Percentiles rank a stretch among this genome's conserved stretches.
phyloP scores from a whole-genome alignment of 2,329 filamentous ascomycete genomes.

The Sporothrix curviconia region DNA sequence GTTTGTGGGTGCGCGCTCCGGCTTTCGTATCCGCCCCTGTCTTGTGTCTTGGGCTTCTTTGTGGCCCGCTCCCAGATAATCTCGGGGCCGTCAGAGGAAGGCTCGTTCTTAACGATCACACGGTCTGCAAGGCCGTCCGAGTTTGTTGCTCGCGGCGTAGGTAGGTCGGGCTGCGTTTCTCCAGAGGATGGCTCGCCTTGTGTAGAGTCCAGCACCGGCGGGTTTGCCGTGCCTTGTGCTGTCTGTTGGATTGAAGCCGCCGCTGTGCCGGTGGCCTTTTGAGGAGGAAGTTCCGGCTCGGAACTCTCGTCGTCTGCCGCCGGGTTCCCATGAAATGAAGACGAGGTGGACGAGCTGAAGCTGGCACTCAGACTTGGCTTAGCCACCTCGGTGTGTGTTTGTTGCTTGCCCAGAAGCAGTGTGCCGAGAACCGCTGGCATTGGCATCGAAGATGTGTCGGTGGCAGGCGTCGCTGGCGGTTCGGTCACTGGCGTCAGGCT shows the following conservation, averaged over 20 bases:
- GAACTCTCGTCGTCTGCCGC: not conserved
- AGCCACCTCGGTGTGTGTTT: not conserved
- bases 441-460: not conserved
- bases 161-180: not conserved
- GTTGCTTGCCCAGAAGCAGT: not conserved
- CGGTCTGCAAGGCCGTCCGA: not conserved
- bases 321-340: slow-evolving; percentile 1
- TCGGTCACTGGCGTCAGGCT: not conserved
- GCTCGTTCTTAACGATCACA: slow-evolving; percentile 41
- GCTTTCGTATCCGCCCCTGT: slow-evolving; percentile 6
- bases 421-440: not conserved
- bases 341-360: not conserved
- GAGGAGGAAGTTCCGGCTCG: not conserved
- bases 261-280: not conserved
- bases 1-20: not conserved
- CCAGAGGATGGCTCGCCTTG: slow-evolving; percentile 15
- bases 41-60: slow-evolving; percentile 39
- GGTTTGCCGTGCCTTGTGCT: not conserved
- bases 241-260: not conserved
- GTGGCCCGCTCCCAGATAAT: slow-evolving; percentile 45
- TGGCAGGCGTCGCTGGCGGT: not conserved
- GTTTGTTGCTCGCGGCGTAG: slow-evolving; percentile 1
- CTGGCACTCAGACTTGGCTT: slow-evolving; percentile 14
- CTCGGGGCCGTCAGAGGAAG: slow-evolving; percentile 46
- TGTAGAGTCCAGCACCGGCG: slow-evolving; percentile 13